Conservation (phyloP, 164 flowering plant genomes). For the Macadamia integrifolia region DNA sequence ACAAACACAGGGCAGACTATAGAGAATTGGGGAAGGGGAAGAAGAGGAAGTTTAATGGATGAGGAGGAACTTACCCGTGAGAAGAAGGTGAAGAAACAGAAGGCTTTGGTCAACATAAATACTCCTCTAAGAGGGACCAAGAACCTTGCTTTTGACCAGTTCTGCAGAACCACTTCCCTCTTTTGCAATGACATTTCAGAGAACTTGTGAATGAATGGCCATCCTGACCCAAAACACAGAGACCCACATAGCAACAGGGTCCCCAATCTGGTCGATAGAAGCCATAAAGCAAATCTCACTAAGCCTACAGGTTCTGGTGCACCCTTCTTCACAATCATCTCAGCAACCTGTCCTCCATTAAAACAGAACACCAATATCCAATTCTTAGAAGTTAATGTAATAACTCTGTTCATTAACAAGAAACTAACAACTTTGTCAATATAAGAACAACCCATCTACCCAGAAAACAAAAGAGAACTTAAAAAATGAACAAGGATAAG, state of each 20-base stretch:
- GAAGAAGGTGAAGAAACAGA: slow-evolving; percentile 38
- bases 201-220: slow-evolving; percentile 61
- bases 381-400: too few relatives aligned
- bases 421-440: too few relatives aligned
- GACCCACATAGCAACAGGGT: slow-evolving; percentile 60
- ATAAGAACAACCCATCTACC: too few relatives aligned
- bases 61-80: slow-evolving; percentile 32
- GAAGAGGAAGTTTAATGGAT: neutral
- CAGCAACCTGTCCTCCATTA: slow-evolving; percentile 45
- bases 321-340: slow-evolving; percentile 34
- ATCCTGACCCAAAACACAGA: slow-evolving; percentile 33
- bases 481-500: neutral
- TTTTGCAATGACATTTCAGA: slow-evolving; percentile 46
- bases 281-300: slow-evolving; percentile 30
- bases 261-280: slow-evolving; percentile 61
- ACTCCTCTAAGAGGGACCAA: slow-evolving; percentile 35
- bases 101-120: slow-evolving; percentile 42
- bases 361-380: too few relatives aligned
- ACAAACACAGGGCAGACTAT: neutral
- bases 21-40: too few relatives aligned
- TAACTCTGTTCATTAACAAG: too few relatives aligned
- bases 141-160: slow-evolving; percentile 43
- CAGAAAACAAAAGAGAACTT: neutral
- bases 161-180: slow-evolving; percentile 49
- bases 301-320: slow-evolving; percentile 30